Base-by-base conservation (phyloP, 768 basidiomycete genomes). In the Mycena polygramma region DNA sequence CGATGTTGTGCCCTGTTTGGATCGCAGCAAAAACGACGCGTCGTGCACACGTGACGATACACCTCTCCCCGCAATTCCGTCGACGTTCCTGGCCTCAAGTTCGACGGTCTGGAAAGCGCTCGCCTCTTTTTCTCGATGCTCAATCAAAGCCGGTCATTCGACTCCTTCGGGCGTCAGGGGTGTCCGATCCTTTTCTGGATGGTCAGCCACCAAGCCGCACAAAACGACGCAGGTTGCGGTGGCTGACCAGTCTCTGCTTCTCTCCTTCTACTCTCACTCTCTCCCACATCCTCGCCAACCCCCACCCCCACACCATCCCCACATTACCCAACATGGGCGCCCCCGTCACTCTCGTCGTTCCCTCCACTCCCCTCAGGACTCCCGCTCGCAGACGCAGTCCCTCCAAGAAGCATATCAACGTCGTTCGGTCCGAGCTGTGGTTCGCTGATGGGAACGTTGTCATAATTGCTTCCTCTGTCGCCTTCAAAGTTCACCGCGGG, bases 401-500 rank as follows among this genome's bases (percentile, higher is more conserved):
- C 57, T 70, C 69, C 59, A 65, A 62, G 64, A 24, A 39, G 63
- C 68, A 66, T 59, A 63, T 70, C 57, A 79, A 77, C 57, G 78
- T 85, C 52, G 69, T 84, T 57, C 82, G 83, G 30, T 88, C 91
- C 1, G 90, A 92, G 72, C 87, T 93, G 75, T 94, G 91, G 91
- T 94, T 94, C 76, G 71, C 80, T 0, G 92, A 94, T 73, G 92
- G 92, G 14, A 94, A 92, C 75, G 81, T 92, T 51, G 81, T 93
- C 61, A 84, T 94, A 61, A 79, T 92, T 61, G 85, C 89, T 1
- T 86, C 85, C 0, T 78, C 79, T 22, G 86, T 86, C 15, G 89
- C 86, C 0, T 94, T 93, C 85, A 93, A 90, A 71, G 91, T 94
- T 6, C 92, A 94, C 75, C 86, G 88, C 7, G 92, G 93, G 0